phyloP scores from a whole-genome alignment of 2,329 filamentous ascomycete species.

The Mycosphaerelloides madeirae region DNA sequence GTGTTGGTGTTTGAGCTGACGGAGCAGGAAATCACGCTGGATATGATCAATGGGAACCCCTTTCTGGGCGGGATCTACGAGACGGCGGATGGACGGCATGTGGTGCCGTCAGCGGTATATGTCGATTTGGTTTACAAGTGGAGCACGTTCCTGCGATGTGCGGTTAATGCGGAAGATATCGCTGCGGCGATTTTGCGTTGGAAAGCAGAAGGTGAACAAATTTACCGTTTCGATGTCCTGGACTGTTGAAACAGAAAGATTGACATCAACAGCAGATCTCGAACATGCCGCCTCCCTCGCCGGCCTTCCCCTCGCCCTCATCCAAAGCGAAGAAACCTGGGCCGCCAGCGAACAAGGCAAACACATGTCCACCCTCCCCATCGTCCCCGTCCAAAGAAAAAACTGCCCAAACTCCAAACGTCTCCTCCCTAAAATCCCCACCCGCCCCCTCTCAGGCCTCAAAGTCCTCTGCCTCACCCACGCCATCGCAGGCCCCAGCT shows the following conservation, averaged over 20 bases:
- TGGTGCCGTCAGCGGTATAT: slow-evolving; percentile 6
- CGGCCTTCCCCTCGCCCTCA: slow-evolving; percentile 6
- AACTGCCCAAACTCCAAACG: slow-evolving; percentile 1
- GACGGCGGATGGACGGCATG: slow-evolving; percentile 8
- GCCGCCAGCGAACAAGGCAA: slow-evolving; percentile 1
- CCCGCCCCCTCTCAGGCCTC: slow-evolving; percentile 4
- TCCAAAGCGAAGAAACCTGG: slow-evolving; percentile 5
- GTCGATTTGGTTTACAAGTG: slow-evolving; percentile 8
- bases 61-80: slow-evolving; percentile 6
- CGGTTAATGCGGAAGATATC: slow-evolving; percentile 4
- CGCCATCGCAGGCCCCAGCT: slow-evolving; percentile 6
- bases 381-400: slow-evolving; percentile 4
- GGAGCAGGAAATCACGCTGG: slow-evolving; percentile 6
- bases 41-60: slow-evolving; percentile 4
- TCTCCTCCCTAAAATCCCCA: slow-evolving; percentile 2
- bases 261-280: slow-evolving; percentile 5
- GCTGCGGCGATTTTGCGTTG: slow-evolving; percentile 2
- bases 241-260: no score
- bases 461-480: slow-evolving; percentile 9
- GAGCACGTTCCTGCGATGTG: slow-evolving; percentile 7
- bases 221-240: no score
- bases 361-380: slow-evolving; percentile 4
- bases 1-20: background rate
- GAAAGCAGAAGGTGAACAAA: slow-evolving; percentile 1
- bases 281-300: slow-evolving; percentile 2